Base-by-base conservation (phyloP, 192 early-diverging fungal genomes). In the Coemansia sp. region DNA sequence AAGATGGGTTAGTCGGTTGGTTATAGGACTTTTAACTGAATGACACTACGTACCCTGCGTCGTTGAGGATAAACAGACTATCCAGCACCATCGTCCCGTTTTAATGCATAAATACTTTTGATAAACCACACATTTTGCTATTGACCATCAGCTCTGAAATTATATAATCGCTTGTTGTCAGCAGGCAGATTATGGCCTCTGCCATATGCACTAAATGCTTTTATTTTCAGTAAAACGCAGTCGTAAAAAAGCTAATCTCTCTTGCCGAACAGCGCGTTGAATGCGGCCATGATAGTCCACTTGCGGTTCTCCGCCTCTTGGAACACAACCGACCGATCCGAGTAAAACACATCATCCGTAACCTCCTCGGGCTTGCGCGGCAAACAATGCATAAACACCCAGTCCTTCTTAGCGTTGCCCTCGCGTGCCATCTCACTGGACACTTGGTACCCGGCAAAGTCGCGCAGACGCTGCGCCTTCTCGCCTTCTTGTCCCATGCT, bases 261-360 rank as follows among this genome's bases (percentile, higher is more conserved):
- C 29, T 69, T 79, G 24, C 59, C n/a, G 18, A 92, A 61, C 41
- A 90, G 72, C 3, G 85, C 78, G 55, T 89, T 83, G 57, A 93
- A 84, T 11, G 93, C 91, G 2, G 95, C 89, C 64, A 99, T 75
- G 61, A 94, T 96, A 6, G 97, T 97, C 89, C 94, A 97, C 74
- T 99, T 99, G 71, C 97, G 87, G 85, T 99, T 98, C 78, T 99
- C 96, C 7, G 96, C 97, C 72, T 99, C 96, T 58, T 87, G 89
- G 84, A 94, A 99, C 24, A 98, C 95, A 16, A 97, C 80, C 6
- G 97, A 99, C 55, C 90, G 89, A 23, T 88, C 82, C 19, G 89
- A 89, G 60, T 94, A 94, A 71, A 98, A 97, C 27, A 99, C 92
- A 66, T 95, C 92, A 71, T 99, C 97, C 54, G 94, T 90, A 23